Evolutionary conservation across 2,329 filamentous ascomycete species (phyloP).

Genomic region (Colletotrichum lupini): DNA sequence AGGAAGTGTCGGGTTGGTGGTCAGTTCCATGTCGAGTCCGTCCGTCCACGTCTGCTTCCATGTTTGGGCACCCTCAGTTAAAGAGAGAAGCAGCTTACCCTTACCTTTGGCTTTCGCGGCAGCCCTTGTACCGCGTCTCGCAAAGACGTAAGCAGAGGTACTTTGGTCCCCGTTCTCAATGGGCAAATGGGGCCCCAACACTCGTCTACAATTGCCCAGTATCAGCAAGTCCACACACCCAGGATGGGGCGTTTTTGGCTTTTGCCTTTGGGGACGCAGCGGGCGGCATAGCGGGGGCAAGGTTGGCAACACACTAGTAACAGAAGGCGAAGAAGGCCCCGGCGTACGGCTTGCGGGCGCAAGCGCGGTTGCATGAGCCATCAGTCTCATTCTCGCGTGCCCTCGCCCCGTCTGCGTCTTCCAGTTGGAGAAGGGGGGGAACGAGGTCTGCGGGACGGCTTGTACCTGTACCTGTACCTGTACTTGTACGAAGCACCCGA

Average conservation of each 20-base stretch:
- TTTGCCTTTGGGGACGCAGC: constrained; percentile 30
- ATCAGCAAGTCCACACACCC: constrained; percentile 11
- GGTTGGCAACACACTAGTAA: constrained; percentile 28
- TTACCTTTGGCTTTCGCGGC: constrained; percentile 9
- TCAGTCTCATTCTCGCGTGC: constrained; percentile 28
- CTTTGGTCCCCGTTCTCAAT: neutral
- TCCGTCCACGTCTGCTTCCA: constrained; percentile 8
- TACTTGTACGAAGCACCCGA: constrained; percentile 2
- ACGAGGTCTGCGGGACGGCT: neutral
- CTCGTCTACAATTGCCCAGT: constrained; percentile 19
- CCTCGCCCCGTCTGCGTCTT: neutral
- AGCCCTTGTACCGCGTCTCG: neutral
- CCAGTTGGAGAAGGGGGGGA: neutral
- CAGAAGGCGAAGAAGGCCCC: constrained; percentile 22
- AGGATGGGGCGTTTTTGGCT: constrained; percentile 32
- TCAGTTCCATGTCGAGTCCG: constrained; percentile 21
- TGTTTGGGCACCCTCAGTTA: constrained; percentile 23
- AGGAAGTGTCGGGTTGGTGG: constrained; percentile 27
- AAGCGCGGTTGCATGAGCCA: constrained; percentile 28
- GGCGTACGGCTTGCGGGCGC: constrained; percentile 25
- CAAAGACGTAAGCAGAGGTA: constrained; percentile 3
- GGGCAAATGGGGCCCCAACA: neutral
- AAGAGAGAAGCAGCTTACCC: constrained; percentile 30
- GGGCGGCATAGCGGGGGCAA: constrained; percentile 32
- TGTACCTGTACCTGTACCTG: neutral